phyloP scores from a whole-genome alignment of 805 yeast species.

The Blastobotrys parvus region DNA sequence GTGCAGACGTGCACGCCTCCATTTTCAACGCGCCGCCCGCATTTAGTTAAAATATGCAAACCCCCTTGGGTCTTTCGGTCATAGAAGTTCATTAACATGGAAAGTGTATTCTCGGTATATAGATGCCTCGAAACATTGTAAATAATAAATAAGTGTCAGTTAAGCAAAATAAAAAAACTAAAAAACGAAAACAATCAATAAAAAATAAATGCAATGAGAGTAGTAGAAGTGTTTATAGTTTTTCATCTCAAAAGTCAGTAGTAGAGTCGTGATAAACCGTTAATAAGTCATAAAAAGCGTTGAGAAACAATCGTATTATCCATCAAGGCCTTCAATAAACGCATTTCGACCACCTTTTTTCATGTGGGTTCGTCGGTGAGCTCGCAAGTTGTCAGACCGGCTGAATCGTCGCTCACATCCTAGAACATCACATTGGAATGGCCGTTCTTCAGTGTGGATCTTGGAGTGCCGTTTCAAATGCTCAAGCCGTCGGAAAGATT shows the following conservation, averaged over 20 bases:
- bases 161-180: conserved; percentile 1
- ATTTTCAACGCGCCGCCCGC: no score
- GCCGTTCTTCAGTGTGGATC: conserved; percentile 73
- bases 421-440: conserved; percentile 50
- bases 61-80: no score
- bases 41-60: no score
- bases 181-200: conserved; percentile 3
- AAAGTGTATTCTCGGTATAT: no score
- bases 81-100: no score
- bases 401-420: conserved; percentile 59
- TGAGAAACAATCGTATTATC: not conserved
- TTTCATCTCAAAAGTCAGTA: no score
- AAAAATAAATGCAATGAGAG: not conserved
- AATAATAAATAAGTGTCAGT: no score
- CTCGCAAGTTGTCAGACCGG: conserved; percentile 70
- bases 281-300: not conserved
- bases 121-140: no score
- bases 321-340: conserved; percentile 30
- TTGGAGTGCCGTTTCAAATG: conserved; percentile 49
- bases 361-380: conserved; percentile 65
- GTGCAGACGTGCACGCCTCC: no score
- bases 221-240: no score
- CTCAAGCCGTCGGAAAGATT: conserved; percentile 34
- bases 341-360: conserved; percentile 35
- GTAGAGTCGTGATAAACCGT: no score